These are phyloP conservation scores for Neocatenulostroma microsporum DNA, from an alignment of 2,329 filamentous ascomycete genomes.

Conservation along the genomic window DNA sequence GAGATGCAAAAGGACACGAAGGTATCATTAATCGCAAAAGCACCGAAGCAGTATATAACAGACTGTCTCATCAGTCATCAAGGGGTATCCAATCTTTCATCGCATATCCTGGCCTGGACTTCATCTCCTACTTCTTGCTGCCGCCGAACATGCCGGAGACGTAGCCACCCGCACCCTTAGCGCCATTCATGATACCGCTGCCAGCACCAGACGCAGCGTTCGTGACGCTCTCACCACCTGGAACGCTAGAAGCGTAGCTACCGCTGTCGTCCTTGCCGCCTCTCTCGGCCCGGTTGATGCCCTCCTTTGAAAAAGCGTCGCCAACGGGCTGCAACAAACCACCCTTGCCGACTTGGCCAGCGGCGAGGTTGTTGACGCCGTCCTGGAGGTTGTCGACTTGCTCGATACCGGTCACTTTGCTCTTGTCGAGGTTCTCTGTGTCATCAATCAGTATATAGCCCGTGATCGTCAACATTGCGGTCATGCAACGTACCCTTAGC, in stretches of 20 bases:
- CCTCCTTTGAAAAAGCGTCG: slow-evolving; percentile 56
- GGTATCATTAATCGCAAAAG: neutral
- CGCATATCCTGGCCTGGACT: neutral
- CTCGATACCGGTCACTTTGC: slow-evolving; percentile 60
- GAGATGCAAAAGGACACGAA: too few species aligned
- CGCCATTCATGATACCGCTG: slow-evolving; percentile 21
- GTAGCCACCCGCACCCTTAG: slow-evolving; percentile 27
- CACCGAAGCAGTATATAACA: neutral
- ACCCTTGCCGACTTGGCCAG: slow-evolving; percentile 59
- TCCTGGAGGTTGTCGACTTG: slow-evolving; percentile 64
- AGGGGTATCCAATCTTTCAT: too few species aligned
- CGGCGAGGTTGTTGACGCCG: slow-evolving; percentile 54
- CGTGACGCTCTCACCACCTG: slow-evolving; percentile 22
- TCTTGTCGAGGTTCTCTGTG: slow-evolving; percentile 58
- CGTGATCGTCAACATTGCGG: slow-evolving; percentile 1
- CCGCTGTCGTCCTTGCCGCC: slow-evolving; percentile 57
- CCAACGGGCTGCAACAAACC: slow-evolving; percentile 59
- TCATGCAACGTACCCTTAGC: slow-evolving; percentile 51
- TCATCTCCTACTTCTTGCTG: slow-evolving; percentile 23
- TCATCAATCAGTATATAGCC: slow-evolving; percentile 5
- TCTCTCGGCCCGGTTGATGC: slow-evolving; percentile 57
- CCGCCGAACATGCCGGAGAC: slow-evolving; percentile 26
- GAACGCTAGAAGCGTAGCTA: too few species aligned
- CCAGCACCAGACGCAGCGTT: slow-evolving; percentile 21
- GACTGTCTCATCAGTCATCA: too few species aligned